A percentile compares a stretch with the other conserved stretches of the same genome.
phyloP scores from a whole-genome alignment of 2,329 filamentous ascomycete species.

The Didymella pinodella region DNA sequence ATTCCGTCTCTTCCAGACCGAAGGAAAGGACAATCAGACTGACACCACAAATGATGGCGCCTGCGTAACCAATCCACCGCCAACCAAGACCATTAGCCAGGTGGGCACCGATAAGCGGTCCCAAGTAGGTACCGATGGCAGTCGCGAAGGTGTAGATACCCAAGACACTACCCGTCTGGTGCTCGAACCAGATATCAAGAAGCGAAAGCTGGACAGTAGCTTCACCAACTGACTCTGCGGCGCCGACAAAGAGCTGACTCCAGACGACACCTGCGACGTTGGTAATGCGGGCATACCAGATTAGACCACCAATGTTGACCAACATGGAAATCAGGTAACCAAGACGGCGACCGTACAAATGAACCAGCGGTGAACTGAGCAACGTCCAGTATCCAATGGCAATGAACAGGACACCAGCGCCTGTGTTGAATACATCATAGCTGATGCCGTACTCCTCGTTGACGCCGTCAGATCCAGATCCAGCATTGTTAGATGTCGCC shows the following conservation, averaged over 20 bases:
- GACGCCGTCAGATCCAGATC: conserved; percentile 30
- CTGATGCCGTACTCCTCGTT: conserved; percentile 31
- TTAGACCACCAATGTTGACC: conserved; percentile 31
- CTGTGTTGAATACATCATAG: conserved; percentile 33
- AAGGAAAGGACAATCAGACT: conserved; percentile 28
- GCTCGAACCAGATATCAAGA: conserved; percentile 32
- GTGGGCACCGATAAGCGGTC: conserved; percentile 28
- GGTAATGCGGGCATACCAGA: conserved; percentile 32
- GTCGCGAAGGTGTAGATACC: conserved; percentile 30
- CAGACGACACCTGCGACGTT: conserved; percentile 27
- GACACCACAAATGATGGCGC: conserved; percentile 27
- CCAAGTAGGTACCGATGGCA: conserved; percentile 30
- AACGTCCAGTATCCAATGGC: conserved; percentile 32
- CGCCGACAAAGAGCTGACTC: conserved; percentile 34
- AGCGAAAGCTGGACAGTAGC: conserved; percentile 29
- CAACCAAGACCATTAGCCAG: conserved; percentile 28
- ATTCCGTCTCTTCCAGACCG: conserved; percentile 30
- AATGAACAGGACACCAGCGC: conserved; percentile 30
- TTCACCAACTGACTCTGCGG: conserved; percentile 29
- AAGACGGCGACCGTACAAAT: conserved; percentile 30
- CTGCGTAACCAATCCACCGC: conserved; percentile 30
- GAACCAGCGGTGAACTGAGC: conserved; percentile 29
- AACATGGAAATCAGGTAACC: conserved; percentile 30
- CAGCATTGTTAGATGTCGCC: conserved; percentile 32
- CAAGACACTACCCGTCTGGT: conserved; percentile 30